Percentiles rank a stretch among this genome's conserved stretches.
These are phyloP conservation scores for Komagataella mondaviorum DNA, from an alignment of 805 yeast species.

Conservation along the genomic window DNA sequence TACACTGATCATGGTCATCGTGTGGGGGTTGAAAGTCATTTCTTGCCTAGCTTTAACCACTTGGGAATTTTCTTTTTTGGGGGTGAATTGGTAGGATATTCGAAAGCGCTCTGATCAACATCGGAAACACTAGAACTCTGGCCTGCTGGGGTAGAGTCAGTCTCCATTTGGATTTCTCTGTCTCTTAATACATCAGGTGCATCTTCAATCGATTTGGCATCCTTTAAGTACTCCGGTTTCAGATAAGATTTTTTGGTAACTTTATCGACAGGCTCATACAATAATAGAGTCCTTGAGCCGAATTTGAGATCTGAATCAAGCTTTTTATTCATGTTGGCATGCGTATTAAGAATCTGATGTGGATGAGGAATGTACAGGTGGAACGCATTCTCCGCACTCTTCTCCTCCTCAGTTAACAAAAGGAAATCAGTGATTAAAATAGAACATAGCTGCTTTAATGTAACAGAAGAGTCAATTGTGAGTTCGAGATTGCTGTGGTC, in stretches of 20 bases:
- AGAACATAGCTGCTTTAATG: constrained; percentile 12
- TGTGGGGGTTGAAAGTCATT: not conserved
- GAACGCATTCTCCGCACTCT: constrained; percentile 6
- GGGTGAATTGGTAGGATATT: not conserved
- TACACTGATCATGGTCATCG: not conserved
- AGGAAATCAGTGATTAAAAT: constrained; percentile 13
- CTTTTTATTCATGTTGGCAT: constrained; percentile 10
- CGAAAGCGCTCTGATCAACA: not conserved
- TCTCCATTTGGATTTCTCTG: not conserved
- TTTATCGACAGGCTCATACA: not conserved
- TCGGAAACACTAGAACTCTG: not conserved
- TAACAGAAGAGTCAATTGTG: constrained; percentile 30
- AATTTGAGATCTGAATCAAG: not conserved
- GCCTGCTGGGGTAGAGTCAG: not conserved
- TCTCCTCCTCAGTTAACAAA: constrained; percentile 3
- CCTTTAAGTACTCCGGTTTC: not conserved
- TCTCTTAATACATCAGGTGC: not conserved
- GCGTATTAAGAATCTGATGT: constrained; percentile 13
- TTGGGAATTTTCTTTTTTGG: constrained; percentile 1
- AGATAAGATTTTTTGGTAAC: not conserved
- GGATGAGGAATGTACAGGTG: constrained; percentile 38
- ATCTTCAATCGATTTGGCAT: not conserved
- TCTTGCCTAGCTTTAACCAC: constrained; percentile 2
- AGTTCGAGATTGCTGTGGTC: constrained; percentile 39
- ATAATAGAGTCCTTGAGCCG: not conserved